These are phyloP conservation scores for Hypoxylon sp. DNA, from an alignment of 2,329 filamentous ascomycete genomes.

Conservation along the genomic window DNA sequence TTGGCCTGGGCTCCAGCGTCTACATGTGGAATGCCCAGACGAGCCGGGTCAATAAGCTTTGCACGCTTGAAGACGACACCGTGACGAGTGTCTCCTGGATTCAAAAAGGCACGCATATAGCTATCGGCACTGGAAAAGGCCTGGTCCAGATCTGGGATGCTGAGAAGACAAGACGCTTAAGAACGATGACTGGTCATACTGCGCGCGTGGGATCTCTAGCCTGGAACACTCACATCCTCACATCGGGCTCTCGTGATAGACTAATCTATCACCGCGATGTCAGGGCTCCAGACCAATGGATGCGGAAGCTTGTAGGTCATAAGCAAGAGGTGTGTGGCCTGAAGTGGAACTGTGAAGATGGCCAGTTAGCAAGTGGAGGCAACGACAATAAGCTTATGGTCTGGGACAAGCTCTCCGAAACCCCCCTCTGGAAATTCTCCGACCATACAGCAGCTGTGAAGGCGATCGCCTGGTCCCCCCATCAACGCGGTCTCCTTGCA, in stretches of 20 bases:
- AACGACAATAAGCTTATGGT: conserved; percentile 99
- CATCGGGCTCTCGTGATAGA: conserved; percentile 92
- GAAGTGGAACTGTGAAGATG: conserved; percentile 96
- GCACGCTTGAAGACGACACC: conserved; percentile 90
- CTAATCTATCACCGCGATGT: conserved; percentile 97
- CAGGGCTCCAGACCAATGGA: conserved; percentile 88
- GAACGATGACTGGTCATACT: conserved; percentile 97
- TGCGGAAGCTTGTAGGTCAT: conserved; percentile 88
- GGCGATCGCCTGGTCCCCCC: conserved; percentile 97
- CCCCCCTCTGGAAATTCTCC: conserved; percentile 91
- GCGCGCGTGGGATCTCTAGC: conserved; percentile 92
- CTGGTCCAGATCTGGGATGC: conserved; percentile 98
- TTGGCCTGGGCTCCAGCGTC: conserved; percentile 91
- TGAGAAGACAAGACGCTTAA: conserved; percentile 82
- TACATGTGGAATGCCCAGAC: conserved; percentile 98
- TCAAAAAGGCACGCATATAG: conserved; percentile 94
- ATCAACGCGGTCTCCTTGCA: conserved; percentile 93
- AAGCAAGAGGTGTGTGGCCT: conserved; percentile 98
- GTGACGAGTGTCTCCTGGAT: conserved; percentile 99
- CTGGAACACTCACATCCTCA: conserved; percentile 98
- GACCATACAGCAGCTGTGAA: conserved; percentile 97
- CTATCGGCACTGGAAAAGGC: conserved; percentile 94
- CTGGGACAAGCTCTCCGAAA: conserved; percentile 95
- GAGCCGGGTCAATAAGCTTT: conserved; percentile 92
- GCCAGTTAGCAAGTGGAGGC: conserved; percentile 92